Evolutionary conservation across 768 basidiomycete species (phyloP), one percentile per base, ranked within the genome.

Genomic region (Mycena epipterygia): DNA sequence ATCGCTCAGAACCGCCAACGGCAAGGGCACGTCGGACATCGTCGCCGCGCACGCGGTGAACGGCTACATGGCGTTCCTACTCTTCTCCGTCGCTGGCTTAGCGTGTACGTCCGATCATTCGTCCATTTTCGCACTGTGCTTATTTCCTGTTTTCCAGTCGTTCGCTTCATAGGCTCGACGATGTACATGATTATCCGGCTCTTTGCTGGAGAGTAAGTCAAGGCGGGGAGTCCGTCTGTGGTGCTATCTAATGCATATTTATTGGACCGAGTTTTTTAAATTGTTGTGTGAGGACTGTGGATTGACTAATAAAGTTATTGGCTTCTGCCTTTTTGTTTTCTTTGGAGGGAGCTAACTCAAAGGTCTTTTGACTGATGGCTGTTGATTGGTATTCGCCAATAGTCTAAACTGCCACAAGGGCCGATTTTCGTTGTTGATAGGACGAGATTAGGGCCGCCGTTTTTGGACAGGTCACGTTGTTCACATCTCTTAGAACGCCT

Each of bases 1-100:
- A 52, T 17, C 65, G 69, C 69, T 14, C 75, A 83, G 85, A 59
- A 80, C 87, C 27, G 82, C 89, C 68, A 89, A 87, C 14, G 85
- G 83, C 27, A 89, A 82, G 33, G 87, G 91, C 30, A 8, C 68
- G 21, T 2, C 53, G 2, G 79, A 86, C 33, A 82, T 79, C 52
- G 78, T 78, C 9, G 82, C 86, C 23, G 88, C 89, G 2, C 83
- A 83, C 30, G 86, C 90, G 32, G 93, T 96, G 4, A 90, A 89
- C 64, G 95, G 94, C 2, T 97, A 97, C 78, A 93, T 97, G 92
- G 89, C 91, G 19, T 95, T 96, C 78, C 84, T 98, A 68, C 80
- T 98, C 64, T 96, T 91, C 81, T 95, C 94, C 1, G 95, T 97
- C 51, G 94, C 93, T 7, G 91, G 94, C 16, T 88, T 98, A 44